phyloP scores from a whole-genome alignment of 1,139 yeast genomes.

The Saccharomyces hybrid region DNA sequence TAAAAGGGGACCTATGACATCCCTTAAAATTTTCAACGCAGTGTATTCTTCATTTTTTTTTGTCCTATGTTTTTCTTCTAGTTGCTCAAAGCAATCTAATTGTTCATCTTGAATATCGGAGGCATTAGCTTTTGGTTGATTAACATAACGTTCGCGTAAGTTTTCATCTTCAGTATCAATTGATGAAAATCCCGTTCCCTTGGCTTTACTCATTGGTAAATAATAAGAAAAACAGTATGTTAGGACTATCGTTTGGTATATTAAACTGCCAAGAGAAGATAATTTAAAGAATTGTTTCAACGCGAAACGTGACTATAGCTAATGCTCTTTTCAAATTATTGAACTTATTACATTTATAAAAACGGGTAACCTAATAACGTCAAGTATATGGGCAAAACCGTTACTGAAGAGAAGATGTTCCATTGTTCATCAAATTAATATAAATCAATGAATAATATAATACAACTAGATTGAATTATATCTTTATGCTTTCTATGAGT shows the following conservation, averaged over 20 bases:
- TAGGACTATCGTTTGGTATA: not conserved
- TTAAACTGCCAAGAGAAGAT: too few relatives aligned
- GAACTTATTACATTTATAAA: not conserved
- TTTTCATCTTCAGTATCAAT: slow-evolving; percentile 9
- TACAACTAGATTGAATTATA: too few relatives aligned
- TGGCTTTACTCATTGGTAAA: not conserved
- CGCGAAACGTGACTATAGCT: not conserved
- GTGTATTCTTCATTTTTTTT: not conserved
- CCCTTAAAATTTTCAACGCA: not conserved
- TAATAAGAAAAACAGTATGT: not conserved
- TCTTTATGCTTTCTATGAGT: not conserved
- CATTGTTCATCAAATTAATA: too few relatives aligned
- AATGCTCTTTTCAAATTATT: not conserved
- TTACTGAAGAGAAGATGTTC: too few relatives aligned
- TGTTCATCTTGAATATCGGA: not conserved
- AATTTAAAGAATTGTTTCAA: not conserved
- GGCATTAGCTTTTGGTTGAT: not conserved
- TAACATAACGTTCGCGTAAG: not conserved
- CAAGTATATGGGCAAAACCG: too few relatives aligned
- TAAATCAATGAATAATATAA: too few relatives aligned
- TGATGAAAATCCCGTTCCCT: not conserved
- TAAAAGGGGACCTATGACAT: slow-evolving; percentile 11
- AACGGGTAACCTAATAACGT: not conserved
- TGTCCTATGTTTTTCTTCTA: not conserved
- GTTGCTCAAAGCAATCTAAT: not conserved